A percentile compares a stretch with the other conserved stretches of the same genome.
These are phyloP conservation scores for Huntiella bhutanensis DNA, from an alignment of 2,329 filamentous ascomycete species.

Conservation along the genomic window DNA sequence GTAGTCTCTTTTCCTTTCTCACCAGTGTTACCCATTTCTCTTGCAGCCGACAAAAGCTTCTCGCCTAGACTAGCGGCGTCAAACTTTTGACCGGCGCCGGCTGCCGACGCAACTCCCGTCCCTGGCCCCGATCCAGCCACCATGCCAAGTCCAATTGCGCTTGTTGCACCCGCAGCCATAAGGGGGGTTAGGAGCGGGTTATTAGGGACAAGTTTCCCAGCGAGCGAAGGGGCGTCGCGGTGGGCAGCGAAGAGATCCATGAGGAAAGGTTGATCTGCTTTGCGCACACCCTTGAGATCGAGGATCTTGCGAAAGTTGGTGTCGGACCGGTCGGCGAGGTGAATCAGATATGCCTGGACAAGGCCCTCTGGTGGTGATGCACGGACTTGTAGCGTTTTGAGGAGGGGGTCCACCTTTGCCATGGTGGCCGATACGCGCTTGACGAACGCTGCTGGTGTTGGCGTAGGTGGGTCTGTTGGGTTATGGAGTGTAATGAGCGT, in stretches of 20 bases:
- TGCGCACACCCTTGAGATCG: constrained; percentile 82
- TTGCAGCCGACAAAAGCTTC: constrained; percentile 70
- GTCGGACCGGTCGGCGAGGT: constrained; percentile 85
- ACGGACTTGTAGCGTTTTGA: constrained; percentile 92
- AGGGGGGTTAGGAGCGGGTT: constrained; percentile 55
- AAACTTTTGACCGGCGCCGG: constrained; percentile 38
- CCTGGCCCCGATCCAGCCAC: background rate
- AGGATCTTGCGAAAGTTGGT: constrained; percentile 92
- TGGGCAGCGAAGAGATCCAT: constrained; percentile 70
- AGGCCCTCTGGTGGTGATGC: constrained; percentile 80
- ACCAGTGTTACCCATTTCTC: constrained; percentile 53
- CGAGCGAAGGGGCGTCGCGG: constrained; percentile 48
- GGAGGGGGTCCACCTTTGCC: constrained; percentile 71
- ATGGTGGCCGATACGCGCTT: constrained; percentile 75
- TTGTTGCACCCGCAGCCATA: constrained; percentile 25
- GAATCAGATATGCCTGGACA: constrained; percentile 92
- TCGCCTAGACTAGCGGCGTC: constrained; percentile 70
- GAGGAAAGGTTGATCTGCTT: constrained; percentile 62
- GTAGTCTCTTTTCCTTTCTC: constrained; percentile 44
- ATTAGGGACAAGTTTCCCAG: constrained; percentile 49
- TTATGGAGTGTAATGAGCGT: constrained; percentile 46
- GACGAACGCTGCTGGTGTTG: constrained; percentile 43
- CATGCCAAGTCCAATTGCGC: constrained; percentile 17
- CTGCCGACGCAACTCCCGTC: constrained; percentile 2
- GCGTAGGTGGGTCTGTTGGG: constrained; percentile 17